Evolutionary conservation across 306 rosid species (phyloP).

Genomic region (Chamaecrista fasciculata): DNA sequence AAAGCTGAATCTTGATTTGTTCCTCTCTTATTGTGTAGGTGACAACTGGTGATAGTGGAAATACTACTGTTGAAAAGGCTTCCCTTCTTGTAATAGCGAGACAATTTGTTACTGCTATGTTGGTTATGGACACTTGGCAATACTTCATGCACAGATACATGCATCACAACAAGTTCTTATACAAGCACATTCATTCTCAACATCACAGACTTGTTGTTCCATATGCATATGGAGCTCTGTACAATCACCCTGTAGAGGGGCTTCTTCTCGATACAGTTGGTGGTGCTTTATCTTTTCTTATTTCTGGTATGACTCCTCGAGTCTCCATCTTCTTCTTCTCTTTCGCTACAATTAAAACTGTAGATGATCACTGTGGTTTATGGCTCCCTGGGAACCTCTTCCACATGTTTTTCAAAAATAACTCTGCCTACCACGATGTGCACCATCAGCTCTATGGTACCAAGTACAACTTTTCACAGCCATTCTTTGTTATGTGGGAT

Average conservation of each 20-base stretch:
- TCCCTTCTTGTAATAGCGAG: constrained; percentile 52
- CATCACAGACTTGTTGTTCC: constrained; percentile 91
- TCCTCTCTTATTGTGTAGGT: constrained; percentile 47
- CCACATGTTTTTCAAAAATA: constrained; percentile 72
- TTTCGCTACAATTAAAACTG: constrained; percentile 90
- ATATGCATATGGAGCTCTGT: constrained; percentile 88
- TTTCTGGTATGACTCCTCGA: constrained; percentile 89
- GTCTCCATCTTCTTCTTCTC: constrained; percentile 94
- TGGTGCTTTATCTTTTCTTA: constrained; percentile 84
- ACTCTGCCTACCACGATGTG: constrained; percentile 88
- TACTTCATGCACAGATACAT: constrained; percentile 95
- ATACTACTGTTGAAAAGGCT: constrained; percentile 30
- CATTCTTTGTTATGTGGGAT: constrained; percentile 93
- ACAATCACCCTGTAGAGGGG: constrained; percentile 96
- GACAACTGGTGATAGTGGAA: constrained; percentile 54
- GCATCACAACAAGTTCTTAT: constrained; percentile 93
- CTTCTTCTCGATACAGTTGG: constrained; percentile 93
- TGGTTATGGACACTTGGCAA: constrained; percentile 95
- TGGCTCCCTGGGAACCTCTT: constrained; percentile 90
- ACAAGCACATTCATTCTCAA: constrained; percentile 90
- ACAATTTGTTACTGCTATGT: constrained; percentile 80
- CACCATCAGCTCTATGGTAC: constrained; percentile 95
- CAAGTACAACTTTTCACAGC: constrained; percentile 94
- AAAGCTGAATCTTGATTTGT: constrained; percentile 17
- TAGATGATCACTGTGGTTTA: constrained; percentile 92